Conservation (phyloP, 139 green algal genomes). For the Parachlorella kessleri region DNA sequence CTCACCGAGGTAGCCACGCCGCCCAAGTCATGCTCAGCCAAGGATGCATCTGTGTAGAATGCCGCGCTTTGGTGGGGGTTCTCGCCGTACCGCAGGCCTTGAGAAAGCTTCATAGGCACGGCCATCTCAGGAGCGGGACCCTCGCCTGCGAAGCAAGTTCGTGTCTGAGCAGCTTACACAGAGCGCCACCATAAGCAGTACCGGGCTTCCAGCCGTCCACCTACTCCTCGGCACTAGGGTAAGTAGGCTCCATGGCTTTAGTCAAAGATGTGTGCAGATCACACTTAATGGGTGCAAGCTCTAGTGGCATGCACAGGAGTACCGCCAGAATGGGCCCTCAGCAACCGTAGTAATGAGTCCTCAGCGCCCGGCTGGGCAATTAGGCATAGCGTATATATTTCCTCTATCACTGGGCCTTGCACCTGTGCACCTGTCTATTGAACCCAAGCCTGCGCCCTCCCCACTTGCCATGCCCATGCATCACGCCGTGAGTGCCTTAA, state of each 20-base stretch:
- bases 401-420: not conserved
- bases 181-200: not conserved
- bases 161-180: not conserved
- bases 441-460: too few relatives aligned
- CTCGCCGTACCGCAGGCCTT: slow-evolving; percentile 92
- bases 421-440: too few relatives aligned
- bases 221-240: too few relatives aligned
- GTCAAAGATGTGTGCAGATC: too few relatives aligned
- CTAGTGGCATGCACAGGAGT: too few relatives aligned
- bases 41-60: slow-evolving; percentile 93
- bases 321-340: too few relatives aligned
- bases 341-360: not conserved
- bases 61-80: slow-evolving; percentile 98
- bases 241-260: too few relatives aligned
- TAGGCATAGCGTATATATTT: not conserved
- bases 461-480: too few relatives aligned
- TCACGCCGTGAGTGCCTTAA: too few relatives aligned
- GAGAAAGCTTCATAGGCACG: slow-evolving; percentile 82
- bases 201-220: not conserved
- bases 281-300: too few relatives aligned
- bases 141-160: not conserved
- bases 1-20: slow-evolving; percentile 78
- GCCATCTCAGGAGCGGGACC: slow-evolving; percentile 54
- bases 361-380: not conserved
- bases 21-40: slow-evolving; percentile 76